Base-by-base conservation (phyloP, 2,329 filamentous ascomycete genomes). In the Didymella pomorum region DNA sequence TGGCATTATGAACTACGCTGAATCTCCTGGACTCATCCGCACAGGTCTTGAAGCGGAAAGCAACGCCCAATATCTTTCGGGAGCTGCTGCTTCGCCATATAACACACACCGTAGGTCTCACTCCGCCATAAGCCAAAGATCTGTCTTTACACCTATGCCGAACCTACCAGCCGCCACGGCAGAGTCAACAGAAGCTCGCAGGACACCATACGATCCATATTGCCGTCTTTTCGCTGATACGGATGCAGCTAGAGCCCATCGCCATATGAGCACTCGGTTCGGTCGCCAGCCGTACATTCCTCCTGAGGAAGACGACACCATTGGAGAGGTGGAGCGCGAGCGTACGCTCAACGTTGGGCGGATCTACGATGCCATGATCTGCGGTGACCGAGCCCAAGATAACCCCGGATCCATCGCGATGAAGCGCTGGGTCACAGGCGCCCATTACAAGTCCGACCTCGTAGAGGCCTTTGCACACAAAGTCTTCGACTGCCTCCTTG, bases 401-500 rank as follows among this genome's bases (percentile, higher is more conserved):
- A 75, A 76, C 29, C 28, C 56, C 0, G 56, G 58, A 2, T 75
- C 72, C 0, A 73, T 72, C 31, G 73, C 73, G 6, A 68, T 73
- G 67, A 71, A 72, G 48, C 60, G 73, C 58, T 76, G 73, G 73
- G 72, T 75, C 3, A 57, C 67, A 18, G 56, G 63, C 4, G 67
- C 71, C 3, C 70, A 73, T 46, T 75, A 76, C 48, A 58, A 66
- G 1, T 58, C 69, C 11, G 59, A 64, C n/a, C 52, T 74, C 1
- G 67, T 76, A 0, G 73, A 75, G 57, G 68, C 73, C 11, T 71
- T 71, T 41, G 66, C 72, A 7, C 71, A 76, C 55, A 75, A 75
- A 44, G 60, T 76, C 10, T 66, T 75, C 14, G 73, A 76, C 50
- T 71, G 68, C 52, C 51, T 75, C 18, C 49, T 76, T 2, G 49